Evolutionary conservation across 2,329 filamentous ascomycete genomes (phyloP).

Genomic region (Mollisiaceae sp.): DNA sequence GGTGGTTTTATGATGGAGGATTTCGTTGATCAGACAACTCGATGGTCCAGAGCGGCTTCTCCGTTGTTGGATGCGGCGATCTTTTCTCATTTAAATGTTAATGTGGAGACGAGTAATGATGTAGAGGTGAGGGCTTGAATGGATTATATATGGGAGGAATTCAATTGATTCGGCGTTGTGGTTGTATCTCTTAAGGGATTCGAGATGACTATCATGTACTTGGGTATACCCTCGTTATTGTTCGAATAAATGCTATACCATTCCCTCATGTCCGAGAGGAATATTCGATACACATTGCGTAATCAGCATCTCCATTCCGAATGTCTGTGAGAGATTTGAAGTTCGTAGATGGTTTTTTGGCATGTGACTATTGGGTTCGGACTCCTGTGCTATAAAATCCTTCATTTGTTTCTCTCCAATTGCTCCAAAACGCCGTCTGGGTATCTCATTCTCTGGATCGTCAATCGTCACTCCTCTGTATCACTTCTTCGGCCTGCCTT

Average conservation of each 20-base stretch:
- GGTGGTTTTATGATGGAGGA: slow-evolving; percentile 37
- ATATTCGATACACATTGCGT: no score
- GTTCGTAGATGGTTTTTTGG: no score
- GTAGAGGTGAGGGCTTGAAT: slow-evolving; percentile 6
- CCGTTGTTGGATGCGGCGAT: slow-evolving; percentile 23
- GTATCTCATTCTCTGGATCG: not conserved
- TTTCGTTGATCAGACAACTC: slow-evolving; percentile 34
- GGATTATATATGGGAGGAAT: slow-evolving; percentile 1
- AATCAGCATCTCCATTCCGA: no score
- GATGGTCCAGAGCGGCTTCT: slow-evolving; percentile 34
- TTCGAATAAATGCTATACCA: not conserved
- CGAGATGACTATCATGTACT: not conserved
- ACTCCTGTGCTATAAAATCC: not conserved
- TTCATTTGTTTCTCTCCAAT: not conserved
- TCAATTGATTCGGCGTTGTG: no score
- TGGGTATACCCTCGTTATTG: slow-evolving; percentile 10
- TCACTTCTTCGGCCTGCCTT: slow-evolving; percentile 21
- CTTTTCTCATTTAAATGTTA: slow-evolving; percentile 6
- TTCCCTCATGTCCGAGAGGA: not conserved
- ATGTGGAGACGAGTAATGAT: not conserved
- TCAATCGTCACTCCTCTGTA: not conserved
- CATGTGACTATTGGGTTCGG: not conserved
- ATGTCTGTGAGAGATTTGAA: no score
- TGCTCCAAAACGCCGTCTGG: slow-evolving; percentile 2
- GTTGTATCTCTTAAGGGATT: not conserved